Evolutionary conservation across 164 flowering plant genomes (phyloP).

Genomic region (Houttuynia cordata): DNA sequence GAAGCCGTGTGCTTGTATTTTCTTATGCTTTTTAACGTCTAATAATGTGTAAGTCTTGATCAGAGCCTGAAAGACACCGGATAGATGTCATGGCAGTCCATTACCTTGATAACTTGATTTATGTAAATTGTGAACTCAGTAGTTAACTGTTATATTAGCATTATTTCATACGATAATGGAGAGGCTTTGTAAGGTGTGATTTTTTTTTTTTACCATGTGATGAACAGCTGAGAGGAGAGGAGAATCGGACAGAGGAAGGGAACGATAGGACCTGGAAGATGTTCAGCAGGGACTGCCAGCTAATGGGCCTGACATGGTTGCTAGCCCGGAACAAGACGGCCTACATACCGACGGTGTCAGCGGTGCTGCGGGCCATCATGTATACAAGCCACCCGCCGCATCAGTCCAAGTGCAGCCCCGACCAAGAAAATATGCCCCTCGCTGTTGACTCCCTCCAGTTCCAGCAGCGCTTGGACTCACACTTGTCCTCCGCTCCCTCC

Average conservation of each 20-base stretch:
- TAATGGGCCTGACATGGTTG: conserved; percentile 98
- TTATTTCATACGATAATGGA: too few species aligned
- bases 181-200: too few species aligned
- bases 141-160: too few species aligned
- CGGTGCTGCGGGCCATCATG: conserved; percentile 92
- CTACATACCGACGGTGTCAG: conserved; percentile 95
- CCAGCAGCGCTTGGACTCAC: conserved; percentile 10
- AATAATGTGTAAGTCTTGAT: too few species aligned
- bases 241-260: conserved; percentile 24
- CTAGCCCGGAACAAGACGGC: conserved; percentile 84
- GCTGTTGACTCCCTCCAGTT: conserved; percentile 94
- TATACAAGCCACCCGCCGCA: conserved; percentile 80
- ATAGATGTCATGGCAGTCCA: not conserved
- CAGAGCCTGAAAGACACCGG: too few species aligned
- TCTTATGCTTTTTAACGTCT: too few species aligned
- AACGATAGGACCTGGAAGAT: conserved; percentile 63
- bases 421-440: conserved; percentile 98
- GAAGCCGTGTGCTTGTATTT: too few species aligned
- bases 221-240: conserved; percentile 42
- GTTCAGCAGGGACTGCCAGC: conserved; percentile 75
- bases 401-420: conserved; percentile 73
- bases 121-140: too few species aligned
- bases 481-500: conserved; percentile 14
- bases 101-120: not conserved
- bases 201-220: too few species aligned